phyloP scores from a whole-genome alignment of 108 stramenopile species.

The Fragilariopsis cylindrus region DNA sequence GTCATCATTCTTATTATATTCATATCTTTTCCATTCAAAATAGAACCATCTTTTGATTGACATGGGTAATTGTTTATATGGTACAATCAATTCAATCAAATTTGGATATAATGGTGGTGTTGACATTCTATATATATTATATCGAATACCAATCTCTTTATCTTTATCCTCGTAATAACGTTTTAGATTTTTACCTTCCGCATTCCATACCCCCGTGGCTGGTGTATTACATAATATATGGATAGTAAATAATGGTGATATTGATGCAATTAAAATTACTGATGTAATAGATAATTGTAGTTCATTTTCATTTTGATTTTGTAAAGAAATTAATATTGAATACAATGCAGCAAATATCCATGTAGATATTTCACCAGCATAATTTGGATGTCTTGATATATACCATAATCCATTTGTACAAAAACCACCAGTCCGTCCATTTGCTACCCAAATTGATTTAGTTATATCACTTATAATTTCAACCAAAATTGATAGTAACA shows the following conservation, averaged over 20 bases:
- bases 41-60: slow-evolving; percentile 51
- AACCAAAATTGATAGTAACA: slow-evolving; percentile 39
- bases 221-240: slow-evolving; percentile 51
- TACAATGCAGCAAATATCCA: slow-evolving; percentile 55
- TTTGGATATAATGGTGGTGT: slow-evolving; percentile 59
- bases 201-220: slow-evolving; percentile 64
- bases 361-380: slow-evolving; percentile 73
- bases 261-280: slow-evolving; percentile 13
- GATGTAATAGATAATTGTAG: background rate
- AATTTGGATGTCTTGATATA: slow-evolving; percentile 69
- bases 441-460: slow-evolving; percentile 57
- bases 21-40: slow-evolving; percentile 65
- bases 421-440: slow-evolving; percentile 55
- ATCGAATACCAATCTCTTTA: slow-evolving; percentile 38
- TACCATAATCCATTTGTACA: slow-evolving; percentile 61
- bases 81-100: background rate
- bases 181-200: slow-evolving; percentile 65
- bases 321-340: background rate
- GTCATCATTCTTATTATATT: slow-evolving; percentile 37
- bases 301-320: background rate
- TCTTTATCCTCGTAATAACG: slow-evolving; percentile 53
- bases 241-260: slow-evolving; percentile 71
- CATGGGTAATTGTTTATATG: slow-evolving; percentile 46
- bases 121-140: slow-evolving; percentile 48
- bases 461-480: slow-evolving; percentile 68